Base-by-base conservation (phyloP, 192 early-diverging fungal genomes). In the Coemansia sp. region DNA sequence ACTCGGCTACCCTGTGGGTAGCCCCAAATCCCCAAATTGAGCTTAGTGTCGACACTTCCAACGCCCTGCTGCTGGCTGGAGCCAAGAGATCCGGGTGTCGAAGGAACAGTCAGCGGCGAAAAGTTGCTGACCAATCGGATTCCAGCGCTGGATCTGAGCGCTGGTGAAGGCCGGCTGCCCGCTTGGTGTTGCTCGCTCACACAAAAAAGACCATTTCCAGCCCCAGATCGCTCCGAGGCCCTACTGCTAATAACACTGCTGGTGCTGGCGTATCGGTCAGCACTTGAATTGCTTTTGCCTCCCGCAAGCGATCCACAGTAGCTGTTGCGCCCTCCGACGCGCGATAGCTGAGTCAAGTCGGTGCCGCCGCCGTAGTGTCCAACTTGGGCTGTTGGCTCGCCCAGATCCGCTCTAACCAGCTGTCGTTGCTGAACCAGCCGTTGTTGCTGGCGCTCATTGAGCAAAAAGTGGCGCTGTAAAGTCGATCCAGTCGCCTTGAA, bases 31-130 rank as follows among this genome's bases (percentile, higher is more conserved):
- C 55, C 55, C 27, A 31, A 15, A 31, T 14, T 6, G 31, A 57
- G 55, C 31, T 57, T 57, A 14, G 29, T 17, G 27, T 57, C 55
- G 55, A 57, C 55, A 15, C 31, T 57, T 37, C 29, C 64, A 10
- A 29, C 32, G 1, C 44, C 23, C 10, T 51, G 32, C 38, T 63
- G 72, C 29, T 63, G 59, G 61, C 64, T 68, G 39, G 55, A 69
- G 7, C 21, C 62, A 38, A 63, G 70, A 10, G 75, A 82, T 3
- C 80, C 80, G 4, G 75, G 80, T 17, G 80, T 72, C 42, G 80
- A 82, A 14, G 80, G 67, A n/a, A 82, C 41, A 5, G 80, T 82
- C 36, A 82, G 46, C 44, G 80, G 80, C 31, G 80, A 82, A 69
- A 82, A 74, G 59, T 77, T 82, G 69, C 80, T 82, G 19, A 76